Percentiles rank a stretch among this genome's conserved stretches.
phyloP scores from a whole-genome alignment of 257 asterid species.

The Solanum etuberosum region DNA sequence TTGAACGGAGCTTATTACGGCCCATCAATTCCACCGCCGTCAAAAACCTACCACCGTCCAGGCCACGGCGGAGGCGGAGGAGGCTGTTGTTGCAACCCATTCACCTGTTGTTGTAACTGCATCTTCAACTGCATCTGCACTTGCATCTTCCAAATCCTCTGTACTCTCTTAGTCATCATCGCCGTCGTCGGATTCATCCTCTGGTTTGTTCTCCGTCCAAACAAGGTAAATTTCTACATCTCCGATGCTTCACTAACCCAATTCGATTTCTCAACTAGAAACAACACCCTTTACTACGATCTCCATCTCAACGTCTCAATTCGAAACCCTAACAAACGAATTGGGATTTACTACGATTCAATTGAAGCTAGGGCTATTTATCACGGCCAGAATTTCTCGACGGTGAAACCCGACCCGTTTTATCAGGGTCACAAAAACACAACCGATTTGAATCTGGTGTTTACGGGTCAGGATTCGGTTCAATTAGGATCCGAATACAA shows the following conservation, averaged over 20 bases:
- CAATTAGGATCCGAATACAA: constrained; percentile 27
- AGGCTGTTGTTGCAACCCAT: constrained; percentile 58
- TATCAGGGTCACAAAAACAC: constrained; percentile 60
- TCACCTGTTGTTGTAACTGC: constrained; percentile 65
- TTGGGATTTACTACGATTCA: constrained; percentile 71
- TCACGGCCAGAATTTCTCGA: constrained; percentile 37
- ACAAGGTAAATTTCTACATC: constrained; percentile 49
- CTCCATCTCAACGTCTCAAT: constrained; percentile 52
- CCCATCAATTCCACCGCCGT: constrained; percentile 59
- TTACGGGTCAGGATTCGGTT: constrained; percentile 29
- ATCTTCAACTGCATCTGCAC: constrained; percentile 44
- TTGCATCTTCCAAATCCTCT: constrained; percentile 61
- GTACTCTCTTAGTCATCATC: constrained; percentile 30
- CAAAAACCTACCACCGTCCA: constrained; percentile 51
- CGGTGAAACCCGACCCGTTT: constrained; percentile 23
- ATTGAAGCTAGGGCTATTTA: constrained; percentile 60
- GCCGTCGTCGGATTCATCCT: constrained; percentile 24
- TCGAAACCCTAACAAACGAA: constrained; percentile 74
- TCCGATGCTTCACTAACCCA: constrained; percentile 47
- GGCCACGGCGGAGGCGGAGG: constrained; percentile 20
- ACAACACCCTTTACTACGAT: constrained; percentile 55
- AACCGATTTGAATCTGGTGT: constrained; percentile 11
- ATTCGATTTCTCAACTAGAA: constrained; percentile 28
- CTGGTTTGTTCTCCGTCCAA: constrained; percentile 79
- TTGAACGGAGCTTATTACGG: constrained; percentile 91